Percentiles rank a stretch among this genome's conserved stretches.
Conservation (phyloP, 331 rosid genomes). For the Rosa hybrid region DNA sequence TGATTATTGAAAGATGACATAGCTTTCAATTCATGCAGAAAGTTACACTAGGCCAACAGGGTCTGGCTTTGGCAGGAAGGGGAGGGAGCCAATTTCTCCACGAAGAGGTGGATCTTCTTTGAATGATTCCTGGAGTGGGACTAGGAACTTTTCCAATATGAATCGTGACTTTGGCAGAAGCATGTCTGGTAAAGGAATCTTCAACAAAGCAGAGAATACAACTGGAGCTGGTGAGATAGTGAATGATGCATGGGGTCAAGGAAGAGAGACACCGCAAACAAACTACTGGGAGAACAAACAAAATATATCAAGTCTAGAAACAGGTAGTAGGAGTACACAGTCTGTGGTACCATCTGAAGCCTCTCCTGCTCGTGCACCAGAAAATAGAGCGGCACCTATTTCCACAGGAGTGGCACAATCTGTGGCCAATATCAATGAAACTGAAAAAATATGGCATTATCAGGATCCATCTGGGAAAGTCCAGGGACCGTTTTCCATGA, state of each 20-base stretch:
- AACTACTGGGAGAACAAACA: constrained; percentile 72
- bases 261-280: constrained; percentile 63
- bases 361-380: constrained; percentile 35
- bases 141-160: constrained; percentile 52
- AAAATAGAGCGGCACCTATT: constrained; percentile 47
- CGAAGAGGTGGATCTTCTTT: constrained; percentile 57
- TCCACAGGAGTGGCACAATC: constrained; percentile 43
- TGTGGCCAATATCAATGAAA: constrained; percentile 57
- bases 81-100: constrained; percentile 83
- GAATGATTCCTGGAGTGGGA: constrained; percentile 78
- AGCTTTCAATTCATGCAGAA: constrained; percentile 55
- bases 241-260: constrained; percentile 62
- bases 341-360: constrained; percentile 41
- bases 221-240: constrained; percentile 52
- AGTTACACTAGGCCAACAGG: constrained; percentile 68
- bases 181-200: constrained; percentile 64
- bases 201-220: constrained; percentile 58
- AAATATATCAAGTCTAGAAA: constrained; percentile 49
- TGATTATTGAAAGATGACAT: constrained; percentile 9
- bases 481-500: constrained; percentile 95
- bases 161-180: constrained; percentile 71
- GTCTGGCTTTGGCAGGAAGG: constrained; percentile 72
- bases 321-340: constrained; percentile 43
- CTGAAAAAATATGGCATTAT: constrained; percentile 88
- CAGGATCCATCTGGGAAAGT: constrained; percentile 91